Percentiles rank a stretch among this genome's conserved stretches.
These are phyloP conservation scores for Ormosia emarginata DNA, from an alignment of 306 rosid species.

Conservation along the genomic window DNA sequence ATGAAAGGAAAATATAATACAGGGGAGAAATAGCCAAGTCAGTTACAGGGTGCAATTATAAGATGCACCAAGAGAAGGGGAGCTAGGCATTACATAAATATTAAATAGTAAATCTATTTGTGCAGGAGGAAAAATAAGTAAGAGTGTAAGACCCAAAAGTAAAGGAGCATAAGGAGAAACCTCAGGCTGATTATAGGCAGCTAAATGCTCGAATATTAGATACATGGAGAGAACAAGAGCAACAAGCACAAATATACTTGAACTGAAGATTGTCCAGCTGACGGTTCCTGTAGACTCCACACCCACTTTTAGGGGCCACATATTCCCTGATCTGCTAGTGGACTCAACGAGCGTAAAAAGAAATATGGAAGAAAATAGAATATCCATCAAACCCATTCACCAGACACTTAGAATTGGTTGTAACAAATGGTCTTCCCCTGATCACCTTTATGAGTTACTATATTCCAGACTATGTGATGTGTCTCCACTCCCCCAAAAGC, in stretches of 20 bases:
- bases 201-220: slow-evolving; percentile 88
- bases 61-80: slow-evolving; percentile 18
- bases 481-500: slow-evolving; percentile 8
- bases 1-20: background rate
- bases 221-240: slow-evolving; percentile 83
- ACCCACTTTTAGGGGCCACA: slow-evolving; percentile 51
- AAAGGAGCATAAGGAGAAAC: slow-evolving; percentile 35
- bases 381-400: slow-evolving; percentile 62
- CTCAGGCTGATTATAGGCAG: slow-evolving; percentile 97
- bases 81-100: background rate
- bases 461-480: slow-evolving; percentile 8
- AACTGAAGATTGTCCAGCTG: slow-evolving; percentile 83
- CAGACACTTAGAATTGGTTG: slow-evolving; percentile 9
- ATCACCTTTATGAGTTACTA: background rate
- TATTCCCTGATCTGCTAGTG: slow-evolving; percentile 56
- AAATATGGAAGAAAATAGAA: slow-evolving; percentile 48
- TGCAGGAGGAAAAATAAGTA: background rate
- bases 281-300: slow-evolving; percentile 48
- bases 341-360: slow-evolving; percentile 60
- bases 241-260: slow-evolving; percentile 75
- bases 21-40: background rate
- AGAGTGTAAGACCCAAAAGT: background rate
- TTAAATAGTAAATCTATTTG: background rate
- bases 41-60: background rate
- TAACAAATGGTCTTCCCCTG: slow-evolving; percentile 9